Evolutionary conservation across 2,329 filamentous ascomycete genomes (phyloP), one percentile per base, ranked within the genome.

Genomic region (Aspergillus novofumigatus): DNA sequence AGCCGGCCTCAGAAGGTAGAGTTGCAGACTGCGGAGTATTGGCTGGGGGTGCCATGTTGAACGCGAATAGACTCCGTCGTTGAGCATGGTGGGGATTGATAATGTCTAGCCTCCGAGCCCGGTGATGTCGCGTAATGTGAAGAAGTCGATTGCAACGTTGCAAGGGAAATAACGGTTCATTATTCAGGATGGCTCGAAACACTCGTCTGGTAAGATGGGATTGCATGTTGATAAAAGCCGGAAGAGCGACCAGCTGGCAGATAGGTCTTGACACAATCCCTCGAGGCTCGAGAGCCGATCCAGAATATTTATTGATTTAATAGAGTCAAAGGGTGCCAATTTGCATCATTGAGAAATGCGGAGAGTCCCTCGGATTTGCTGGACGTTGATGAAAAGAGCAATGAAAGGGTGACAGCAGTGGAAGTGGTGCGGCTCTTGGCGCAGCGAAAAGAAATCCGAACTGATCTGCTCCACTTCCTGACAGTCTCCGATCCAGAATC

Each of bases 1-100:
- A 83, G 53, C 91, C 92, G 0, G 66, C 65, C 51, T 75, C 72
- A 2, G 72, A 71, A 85, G 88, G 66, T 86, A 89, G 59, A 86
- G 77, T 65, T 86, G 62, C 49, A 10, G 66, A 81, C 52, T 86
- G 74, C 56, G 82, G 77, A 57, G 84, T 47, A 47, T 47, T 80
- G 20, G 85, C 81, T 3, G 84, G 76, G 65, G 62, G 58, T 25
- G 59, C 50, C 48, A 65, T 53, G 41, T 64, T 67, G 53, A 73
- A 73, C 14, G 71, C 65, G 55, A 75, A 74, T 20, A 75, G 57
- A 7, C 58, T 65, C 47, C 72, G 69, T 52, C 66, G 66, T 48
- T 69, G 66, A 47, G 60, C 55, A 67, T 68, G 74, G 61, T 81
- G 78, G 6, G 71, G 62, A 53, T 63, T 64, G 44, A 57, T 56